These are phyloP conservation scores for Fusarium sacchari DNA, from an alignment of 2,329 filamentous ascomycete genomes.

Conservation along the genomic window DNA sequence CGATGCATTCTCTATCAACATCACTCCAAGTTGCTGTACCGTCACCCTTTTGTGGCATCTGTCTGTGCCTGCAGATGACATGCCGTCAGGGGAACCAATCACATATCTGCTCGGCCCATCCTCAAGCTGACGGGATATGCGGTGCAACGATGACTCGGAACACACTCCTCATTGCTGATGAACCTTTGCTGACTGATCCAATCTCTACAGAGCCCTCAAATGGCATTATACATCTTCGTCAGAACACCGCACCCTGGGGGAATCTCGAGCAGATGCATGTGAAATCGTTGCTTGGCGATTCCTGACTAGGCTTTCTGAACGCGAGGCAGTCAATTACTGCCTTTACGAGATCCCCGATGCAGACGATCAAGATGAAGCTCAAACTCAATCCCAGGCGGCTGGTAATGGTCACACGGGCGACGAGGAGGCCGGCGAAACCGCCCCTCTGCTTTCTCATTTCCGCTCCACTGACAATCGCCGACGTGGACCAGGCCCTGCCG, in stretches of 20 bases:
- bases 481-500: constrained; percentile 43
- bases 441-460: constrained; percentile 56
- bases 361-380: constrained; percentile 40
- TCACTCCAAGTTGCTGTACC: not conserved
- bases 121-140: constrained; percentile 11
- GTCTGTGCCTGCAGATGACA: constrained; percentile 25
- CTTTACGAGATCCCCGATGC: constrained; percentile 74
- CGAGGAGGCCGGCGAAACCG: constrained; percentile 60
- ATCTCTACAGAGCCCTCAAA: constrained; percentile 70
- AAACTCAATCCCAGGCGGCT: constrained; percentile 2
- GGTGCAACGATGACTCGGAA: constrained; percentile 1
- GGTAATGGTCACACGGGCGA: constrained; percentile 35
- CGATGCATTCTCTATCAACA: not conserved
- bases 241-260: constrained; percentile 72
- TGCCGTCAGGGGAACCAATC: constrained; percentile 26
- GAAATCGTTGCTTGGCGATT: constrained; percentile 87
- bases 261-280: constrained; percentile 77
- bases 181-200: constrained; percentile 16
- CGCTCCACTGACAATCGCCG: constrained; percentile 40
- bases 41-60: not conserved
- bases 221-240: constrained; percentile 75
- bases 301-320: constrained; percentile 74
- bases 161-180: not conserved
- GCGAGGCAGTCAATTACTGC: constrained; percentile 78
- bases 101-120: not conserved